Percentiles rank a stretch among this genome's conserved stretches.
Evolutionary conservation across 2,329 filamentous ascomycete genomes (phyloP).

Genomic region (Escovopsis sp.): DNA sequence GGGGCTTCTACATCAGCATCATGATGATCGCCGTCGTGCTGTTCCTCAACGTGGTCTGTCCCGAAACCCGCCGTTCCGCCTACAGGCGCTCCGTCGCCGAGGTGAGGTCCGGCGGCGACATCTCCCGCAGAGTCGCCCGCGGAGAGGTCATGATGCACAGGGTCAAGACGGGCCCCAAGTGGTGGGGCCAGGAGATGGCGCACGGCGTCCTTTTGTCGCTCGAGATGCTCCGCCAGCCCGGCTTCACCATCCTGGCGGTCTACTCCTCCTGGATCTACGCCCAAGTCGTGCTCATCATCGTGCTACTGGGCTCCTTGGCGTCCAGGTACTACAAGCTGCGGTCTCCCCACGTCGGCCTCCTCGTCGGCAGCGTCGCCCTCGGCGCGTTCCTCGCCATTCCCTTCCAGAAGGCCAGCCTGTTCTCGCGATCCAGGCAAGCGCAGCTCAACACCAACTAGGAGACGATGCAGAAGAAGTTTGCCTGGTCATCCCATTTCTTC

Average conservation of each 20-base stretch:
- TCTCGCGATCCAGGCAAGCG: constrained; percentile 47
- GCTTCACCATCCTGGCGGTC: constrained; percentile 55
- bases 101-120: constrained; percentile 35
- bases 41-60: constrained; percentile 53
- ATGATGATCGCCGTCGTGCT: constrained; percentile 50
- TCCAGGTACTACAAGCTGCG: constrained; percentile 51
- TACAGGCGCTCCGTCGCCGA: constrained; percentile 55
- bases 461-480: constrained; percentile 47
- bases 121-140: constrained; percentile 45
- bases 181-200: constrained; percentile 64
- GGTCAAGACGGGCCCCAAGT: constrained; percentile 52
- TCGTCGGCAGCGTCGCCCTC: constrained; percentile 49
- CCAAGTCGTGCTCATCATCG: constrained; percentile 56
- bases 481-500: constrained; percentile 58
- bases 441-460: constrained; percentile 48
- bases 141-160: constrained; percentile 68
- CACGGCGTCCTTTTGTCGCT: constrained; percentile 51
- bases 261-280: constrained; percentile 69
- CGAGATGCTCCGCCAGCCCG: constrained; percentile 59
- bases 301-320: constrained; percentile 55
- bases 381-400: constrained; percentile 57
- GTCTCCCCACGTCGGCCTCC: constrained; percentile 50
- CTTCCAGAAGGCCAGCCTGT: constrained; percentile 54
- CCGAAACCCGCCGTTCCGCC: constrained; percentile 55
- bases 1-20: constrained; percentile 64